Evolutionary conservation across 169 alveolate species (phyloP).

Genomic region (Plasmodium yoelii): DNA sequence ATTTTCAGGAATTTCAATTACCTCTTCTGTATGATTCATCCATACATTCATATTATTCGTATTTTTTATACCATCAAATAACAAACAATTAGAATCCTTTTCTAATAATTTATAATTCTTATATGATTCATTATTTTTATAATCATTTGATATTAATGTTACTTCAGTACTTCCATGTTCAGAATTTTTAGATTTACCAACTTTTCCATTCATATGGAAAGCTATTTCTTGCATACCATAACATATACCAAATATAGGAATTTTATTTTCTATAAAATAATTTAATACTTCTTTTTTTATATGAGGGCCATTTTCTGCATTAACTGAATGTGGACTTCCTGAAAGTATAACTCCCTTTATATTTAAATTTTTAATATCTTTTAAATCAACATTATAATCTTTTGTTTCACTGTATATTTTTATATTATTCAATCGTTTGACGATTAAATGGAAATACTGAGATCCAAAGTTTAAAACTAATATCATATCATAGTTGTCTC

Average conservation of each 20-base stretch:
- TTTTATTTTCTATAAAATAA: constrained; percentile 61
- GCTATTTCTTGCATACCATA: constrained; percentile 84
- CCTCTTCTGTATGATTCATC: constrained; percentile 79
- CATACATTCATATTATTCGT: constrained; percentile 52
- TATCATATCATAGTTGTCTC: constrained; percentile 50
- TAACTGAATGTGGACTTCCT: constrained; percentile 83
- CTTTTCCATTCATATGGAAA: constrained; percentile 78
- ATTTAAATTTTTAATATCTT: constrained; percentile 52
- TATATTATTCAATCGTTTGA: constrained; percentile 78
- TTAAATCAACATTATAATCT: constrained; percentile 77
- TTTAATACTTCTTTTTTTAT: constrained; percentile 76
- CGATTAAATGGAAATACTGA: constrained; percentile 81
- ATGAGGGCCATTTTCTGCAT: constrained; percentile 76
- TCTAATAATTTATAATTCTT: constrained; percentile 36
- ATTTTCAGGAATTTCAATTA: constrained; percentile 78
- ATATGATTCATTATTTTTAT: constrained; percentile 16
- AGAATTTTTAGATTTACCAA: constrained; percentile 59
- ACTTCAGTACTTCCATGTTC: constrained; percentile 77
- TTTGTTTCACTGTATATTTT: constrained; percentile 81
- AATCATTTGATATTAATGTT: constrained; percentile 54
- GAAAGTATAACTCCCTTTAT: constrained; percentile 83
- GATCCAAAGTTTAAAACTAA: constrained; percentile 84
- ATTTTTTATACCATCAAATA: constrained; percentile 74
- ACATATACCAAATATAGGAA: constrained; percentile 83
- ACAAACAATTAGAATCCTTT: constrained; percentile 7